phyloP scores from a whole-genome alignment of 306 rosid genomes.

The Clitoria ternatea region DNA sequence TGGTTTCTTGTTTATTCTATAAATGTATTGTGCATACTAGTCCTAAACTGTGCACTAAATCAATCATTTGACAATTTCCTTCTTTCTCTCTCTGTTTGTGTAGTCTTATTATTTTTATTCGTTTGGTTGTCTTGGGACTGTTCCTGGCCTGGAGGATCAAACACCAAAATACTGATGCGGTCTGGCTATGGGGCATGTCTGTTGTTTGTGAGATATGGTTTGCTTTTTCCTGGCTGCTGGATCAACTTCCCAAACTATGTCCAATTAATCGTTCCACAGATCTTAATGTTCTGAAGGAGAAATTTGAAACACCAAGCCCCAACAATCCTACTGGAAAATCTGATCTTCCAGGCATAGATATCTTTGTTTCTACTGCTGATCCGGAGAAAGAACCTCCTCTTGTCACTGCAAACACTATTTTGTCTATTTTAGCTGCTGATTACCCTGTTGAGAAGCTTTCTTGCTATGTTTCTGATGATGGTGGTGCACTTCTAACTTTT shows the following conservation, averaged over 20 bases:
- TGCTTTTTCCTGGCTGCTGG: conserved; percentile 94
- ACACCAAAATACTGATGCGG: conserved; percentile 66
- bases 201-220: conserved; percentile 92
- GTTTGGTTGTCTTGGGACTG: conserved; percentile 59
- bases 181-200: conserved; percentile 96
- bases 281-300: conserved; percentile 79
- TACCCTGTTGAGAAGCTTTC: conserved; percentile 93
- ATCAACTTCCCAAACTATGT: conserved; percentile 81
- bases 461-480: conserved; percentile 95
- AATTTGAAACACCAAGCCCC: conserved; percentile 66
- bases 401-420: conserved; percentile 87
- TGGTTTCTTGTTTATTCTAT: background rate
- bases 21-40: background rate
- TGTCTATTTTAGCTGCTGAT: conserved; percentile 83
- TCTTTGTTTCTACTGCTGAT: conserved; percentile 92
- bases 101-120: conserved; percentile 69
- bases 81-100: conserved; percentile 18
- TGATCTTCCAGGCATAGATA: conserved; percentile 90
- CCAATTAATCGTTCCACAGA: conserved; percentile 81
- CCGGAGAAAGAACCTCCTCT: conserved; percentile 97
- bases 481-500: conserved; percentile 89
- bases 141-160: conserved; percentile 73
- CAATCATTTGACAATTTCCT: conserved; percentile 12
- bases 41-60: background rate
- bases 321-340: conserved; percentile 81